Conservation (phyloP, 2,329 filamentous ascomycete genomes). For the Colletotrichum abscissum region DNA sequence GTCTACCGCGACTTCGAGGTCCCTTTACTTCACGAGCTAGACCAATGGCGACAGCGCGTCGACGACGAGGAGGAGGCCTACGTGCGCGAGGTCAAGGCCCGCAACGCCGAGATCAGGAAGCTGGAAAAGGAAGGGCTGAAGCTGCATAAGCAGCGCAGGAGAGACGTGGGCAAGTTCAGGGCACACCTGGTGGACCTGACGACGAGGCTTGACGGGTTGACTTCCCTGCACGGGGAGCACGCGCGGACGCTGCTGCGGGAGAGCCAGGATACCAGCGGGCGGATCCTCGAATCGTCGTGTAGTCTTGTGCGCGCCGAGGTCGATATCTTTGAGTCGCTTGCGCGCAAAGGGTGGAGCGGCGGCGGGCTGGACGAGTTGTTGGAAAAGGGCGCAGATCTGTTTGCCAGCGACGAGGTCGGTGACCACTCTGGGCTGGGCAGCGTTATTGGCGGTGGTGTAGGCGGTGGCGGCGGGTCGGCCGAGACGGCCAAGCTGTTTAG, state of each 20-base stretch:
- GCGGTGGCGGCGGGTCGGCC: slow-evolving; percentile 46
- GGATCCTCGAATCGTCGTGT: slow-evolving; percentile 73
- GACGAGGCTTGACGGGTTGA: slow-evolving; percentile 70
- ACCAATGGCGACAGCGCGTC: slow-evolving; percentile 71
- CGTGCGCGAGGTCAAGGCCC: slow-evolving; percentile 63
- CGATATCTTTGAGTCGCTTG: slow-evolving; percentile 75
- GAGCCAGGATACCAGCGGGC: slow-evolving; percentile 71
- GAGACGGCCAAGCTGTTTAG: slow-evolving; percentile 67
- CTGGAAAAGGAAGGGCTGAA: slow-evolving; percentile 74
- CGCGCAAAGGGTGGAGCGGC: slow-evolving; percentile 75
- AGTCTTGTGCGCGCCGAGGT: slow-evolving; percentile 75
- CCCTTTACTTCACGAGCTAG: slow-evolving; percentile 75
- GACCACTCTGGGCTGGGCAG: slow-evolving; percentile 37
- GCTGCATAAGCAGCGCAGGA: slow-evolving; percentile 68
- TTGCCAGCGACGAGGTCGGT: slow-evolving; percentile 56
- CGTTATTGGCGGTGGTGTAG: slow-evolving; percentile 13
- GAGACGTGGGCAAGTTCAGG: slow-evolving; percentile 72
- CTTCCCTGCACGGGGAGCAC: slow-evolving; percentile 69
- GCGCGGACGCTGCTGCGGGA: slow-evolving; percentile 69
- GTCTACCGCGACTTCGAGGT: slow-evolving; percentile 77
- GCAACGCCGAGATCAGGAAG: slow-evolving; percentile 69
- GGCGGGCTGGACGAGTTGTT: slow-evolving; percentile 74
- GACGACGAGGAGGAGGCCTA: slow-evolving; percentile 74
- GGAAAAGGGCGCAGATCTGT: slow-evolving; percentile 72
- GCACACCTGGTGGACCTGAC: slow-evolving; percentile 74